phyloP scores from a whole-genome alignment of 495 filamentous ascomycete genomes.

The Penicillium longicatenatum region DNA sequence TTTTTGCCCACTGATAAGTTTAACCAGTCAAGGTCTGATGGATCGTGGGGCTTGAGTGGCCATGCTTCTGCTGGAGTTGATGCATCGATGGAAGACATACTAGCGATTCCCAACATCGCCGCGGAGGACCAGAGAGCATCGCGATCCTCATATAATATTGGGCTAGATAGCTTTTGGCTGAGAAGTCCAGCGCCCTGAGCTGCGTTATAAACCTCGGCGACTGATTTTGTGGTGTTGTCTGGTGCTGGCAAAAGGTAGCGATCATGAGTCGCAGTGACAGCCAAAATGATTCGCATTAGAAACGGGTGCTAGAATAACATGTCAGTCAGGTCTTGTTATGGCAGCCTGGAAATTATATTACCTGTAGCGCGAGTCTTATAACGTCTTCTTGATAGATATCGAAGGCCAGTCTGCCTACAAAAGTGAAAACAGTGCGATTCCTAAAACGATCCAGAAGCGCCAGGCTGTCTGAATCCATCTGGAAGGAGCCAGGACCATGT shows the following conservation, averaged over 20 bases:
- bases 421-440: constrained; percentile 28
- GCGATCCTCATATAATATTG: constrained; percentile 32
- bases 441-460: constrained; percentile 33
- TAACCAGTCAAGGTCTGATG: constrained; percentile 38
- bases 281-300: constrained; percentile 43
- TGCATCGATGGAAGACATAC: constrained; percentile 35
- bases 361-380: constrained; percentile 15
- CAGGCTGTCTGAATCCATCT: constrained; percentile 26
- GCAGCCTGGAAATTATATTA: not conserved
- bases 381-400: constrained; percentile 20
- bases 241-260: constrained; percentile 22
- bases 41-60: constrained; percentile 34
- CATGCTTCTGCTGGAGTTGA: constrained; percentile 30
- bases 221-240: constrained; percentile 14
- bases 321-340: not conserved
- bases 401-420: constrained; percentile 20
- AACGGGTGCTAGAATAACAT: constrained; percentile 35
- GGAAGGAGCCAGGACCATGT: constrained; percentile 23
- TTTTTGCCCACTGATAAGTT: constrained; percentile 36
- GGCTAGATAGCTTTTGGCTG: constrained; percentile 25
- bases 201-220: constrained; percentile 37
- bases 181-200: constrained; percentile 35
- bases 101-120: constrained; percentile 36
- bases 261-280: constrained; percentile 38
- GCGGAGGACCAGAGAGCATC: constrained; percentile 48